These are phyloP conservation scores for Lycium barbarum DNA, from an alignment of 257 asterid genomes.

Conservation along the genomic window DNA sequence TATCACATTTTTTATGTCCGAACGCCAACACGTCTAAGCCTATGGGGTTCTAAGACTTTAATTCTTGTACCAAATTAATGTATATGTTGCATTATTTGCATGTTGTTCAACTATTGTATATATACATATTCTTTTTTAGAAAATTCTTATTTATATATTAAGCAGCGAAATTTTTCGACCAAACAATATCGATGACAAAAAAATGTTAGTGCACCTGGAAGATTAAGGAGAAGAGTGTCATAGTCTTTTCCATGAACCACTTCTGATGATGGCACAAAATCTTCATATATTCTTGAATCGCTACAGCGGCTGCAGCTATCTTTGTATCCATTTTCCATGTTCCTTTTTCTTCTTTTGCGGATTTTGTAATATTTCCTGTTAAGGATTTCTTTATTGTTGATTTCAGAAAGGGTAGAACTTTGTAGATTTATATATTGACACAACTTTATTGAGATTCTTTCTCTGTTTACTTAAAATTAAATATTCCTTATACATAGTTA, in stretches of 20 bases:
- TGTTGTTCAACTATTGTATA: not conserved
- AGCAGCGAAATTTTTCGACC: not conserved
- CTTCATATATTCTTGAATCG: slow-evolving; percentile 38
- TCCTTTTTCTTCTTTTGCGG: too few relatives aligned
- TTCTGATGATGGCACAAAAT: slow-evolving; percentile 59
- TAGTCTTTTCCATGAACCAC: slow-evolving; percentile 57
- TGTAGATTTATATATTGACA: not conserved
- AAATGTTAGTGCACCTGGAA: slow-evolving; percentile 50
- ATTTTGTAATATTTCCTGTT: too few relatives aligned
- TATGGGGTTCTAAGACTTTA: too few relatives aligned
- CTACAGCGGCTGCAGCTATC: not conserved
- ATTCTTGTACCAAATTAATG: not conserved
- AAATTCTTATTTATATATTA: too few relatives aligned
- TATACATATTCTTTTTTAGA: too few relatives aligned
- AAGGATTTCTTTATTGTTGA: too few relatives aligned
- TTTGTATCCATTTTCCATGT: too few relatives aligned
- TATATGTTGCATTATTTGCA: not conserved
- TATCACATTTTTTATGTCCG: too few relatives aligned
- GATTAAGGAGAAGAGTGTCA: slow-evolving; percentile 59
- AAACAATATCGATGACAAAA: not conserved
- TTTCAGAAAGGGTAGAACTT: too few relatives aligned
- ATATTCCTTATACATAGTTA: slow-evolving; percentile 15
- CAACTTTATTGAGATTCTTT: not conserved
- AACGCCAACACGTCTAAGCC: too few relatives aligned
- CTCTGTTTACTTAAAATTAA: slow-evolving; percentile 2